phyloP scores from a whole-genome alignment of 306 rosid genomes.

The Dryas octopetala region DNA sequence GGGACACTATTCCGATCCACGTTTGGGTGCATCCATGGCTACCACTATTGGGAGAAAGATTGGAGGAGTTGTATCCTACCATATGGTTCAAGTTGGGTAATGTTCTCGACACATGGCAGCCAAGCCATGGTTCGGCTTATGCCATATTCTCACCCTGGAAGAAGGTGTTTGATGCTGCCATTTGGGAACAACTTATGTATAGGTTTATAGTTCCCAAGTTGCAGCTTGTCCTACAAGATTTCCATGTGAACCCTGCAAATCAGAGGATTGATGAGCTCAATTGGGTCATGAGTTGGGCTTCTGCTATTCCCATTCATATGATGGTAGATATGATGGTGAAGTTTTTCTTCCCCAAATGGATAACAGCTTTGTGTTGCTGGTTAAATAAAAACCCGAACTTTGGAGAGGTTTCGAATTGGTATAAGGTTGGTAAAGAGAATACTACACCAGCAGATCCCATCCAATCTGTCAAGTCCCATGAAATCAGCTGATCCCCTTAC shows the following conservation, averaged over 20 bases:
- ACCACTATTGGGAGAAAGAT: too few species aligned
- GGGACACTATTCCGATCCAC: too few species aligned
- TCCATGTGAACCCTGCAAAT: constrained; percentile 72
- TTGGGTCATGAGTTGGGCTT: constrained; percentile 85
- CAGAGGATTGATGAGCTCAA: constrained; percentile 78
- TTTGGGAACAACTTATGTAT: constrained; percentile 84
- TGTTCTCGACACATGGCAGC: constrained; percentile 75
- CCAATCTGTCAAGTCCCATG: too few species aligned
- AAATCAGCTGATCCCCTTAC: too few species aligned
- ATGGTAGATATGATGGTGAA: constrained; percentile 84
- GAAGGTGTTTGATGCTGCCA: constrained; percentile 27
- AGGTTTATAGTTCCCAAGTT: constrained; percentile 78
- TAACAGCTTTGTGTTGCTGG: constrained; percentile 73
- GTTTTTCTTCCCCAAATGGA: constrained; percentile 76
- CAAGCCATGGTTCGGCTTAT: constrained; percentile 75
- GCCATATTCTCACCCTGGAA: constrained; percentile 45
- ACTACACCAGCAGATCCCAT: too few species aligned
- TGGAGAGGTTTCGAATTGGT: constrained; percentile 84
- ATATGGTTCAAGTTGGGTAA: too few species aligned
- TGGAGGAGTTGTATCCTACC: too few species aligned
- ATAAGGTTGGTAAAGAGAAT: constrained; percentile 45
- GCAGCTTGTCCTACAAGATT: constrained; percentile 72
- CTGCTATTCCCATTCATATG: constrained; percentile 64
- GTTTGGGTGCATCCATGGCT: too few species aligned
- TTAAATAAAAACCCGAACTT: constrained; percentile 64